phyloP scores from a whole-genome alignment of 495 filamentous ascomycete genomes.

The Parathielavia appendiculata region DNA sequence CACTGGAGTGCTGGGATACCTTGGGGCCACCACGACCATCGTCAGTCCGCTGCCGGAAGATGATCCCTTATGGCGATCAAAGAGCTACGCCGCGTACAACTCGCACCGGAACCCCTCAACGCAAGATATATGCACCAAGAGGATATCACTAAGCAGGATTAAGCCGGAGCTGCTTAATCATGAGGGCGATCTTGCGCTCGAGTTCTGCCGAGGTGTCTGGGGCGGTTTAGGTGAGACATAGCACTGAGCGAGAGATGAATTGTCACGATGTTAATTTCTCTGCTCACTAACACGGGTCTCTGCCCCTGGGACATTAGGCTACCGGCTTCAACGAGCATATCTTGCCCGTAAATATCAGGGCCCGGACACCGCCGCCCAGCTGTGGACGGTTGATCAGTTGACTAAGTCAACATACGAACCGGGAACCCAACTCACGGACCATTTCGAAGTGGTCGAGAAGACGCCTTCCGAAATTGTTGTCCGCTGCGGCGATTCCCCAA shows the following conservation, averaged over 20 bases:
- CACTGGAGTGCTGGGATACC: conserved; percentile 34
- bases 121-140: conserved; percentile 59
- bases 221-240: conserved; percentile 55
- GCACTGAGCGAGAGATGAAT: neutral
- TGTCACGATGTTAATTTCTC: neutral
- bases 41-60: conserved; percentile 45
- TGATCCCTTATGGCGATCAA: conserved; percentile 59
- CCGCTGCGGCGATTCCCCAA: conserved; percentile 63
- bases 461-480: conserved; percentile 55
- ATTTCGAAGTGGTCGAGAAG: conserved; percentile 71
- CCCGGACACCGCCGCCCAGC: conserved; percentile 55
- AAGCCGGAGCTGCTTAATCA: conserved; percentile 59
- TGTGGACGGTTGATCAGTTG: conserved; percentile 58
- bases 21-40: conserved; percentile 35
- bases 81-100: conserved; percentile 54
- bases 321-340: conserved; percentile 55
- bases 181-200: conserved; percentile 53
- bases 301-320: conserved; percentile 42
- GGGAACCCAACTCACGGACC: conserved; percentile 64
- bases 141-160: conserved; percentile 57
- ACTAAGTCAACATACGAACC: conserved; percentile 50
- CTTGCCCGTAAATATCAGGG: conserved; percentile 59
- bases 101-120: conserved; percentile 54
- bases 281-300: neutral
- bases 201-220: conserved; percentile 64